Evolutionary conservation across 2,329 filamentous ascomycete species (phyloP).

Genomic region (Fusarium nurragi): DNA sequence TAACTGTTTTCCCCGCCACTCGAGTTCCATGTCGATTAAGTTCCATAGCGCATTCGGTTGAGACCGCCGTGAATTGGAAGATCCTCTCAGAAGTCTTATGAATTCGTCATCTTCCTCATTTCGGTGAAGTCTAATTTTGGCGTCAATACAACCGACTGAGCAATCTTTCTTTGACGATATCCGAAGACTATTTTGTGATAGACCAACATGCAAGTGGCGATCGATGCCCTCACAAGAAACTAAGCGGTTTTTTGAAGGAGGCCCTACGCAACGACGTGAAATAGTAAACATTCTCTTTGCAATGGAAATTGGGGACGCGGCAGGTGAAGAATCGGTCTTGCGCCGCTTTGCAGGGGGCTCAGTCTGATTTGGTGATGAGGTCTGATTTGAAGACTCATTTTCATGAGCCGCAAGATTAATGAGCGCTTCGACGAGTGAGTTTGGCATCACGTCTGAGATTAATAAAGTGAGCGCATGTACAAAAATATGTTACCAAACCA

Average conservation of each 20-base stretch:
- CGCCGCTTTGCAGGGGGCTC: conserved; percentile 47
- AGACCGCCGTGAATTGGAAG: neutral
- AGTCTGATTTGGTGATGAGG: conserved; percentile 9
- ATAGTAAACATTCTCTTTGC: conserved; percentile 41
- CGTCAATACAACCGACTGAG: neutral
- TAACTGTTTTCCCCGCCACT: conserved; percentile 41
- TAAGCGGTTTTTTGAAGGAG: conserved; percentile 2
- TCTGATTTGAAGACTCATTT: conserved; percentile 4
- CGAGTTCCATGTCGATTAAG: conserved; percentile 45
- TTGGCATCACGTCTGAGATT: conserved; percentile 41
- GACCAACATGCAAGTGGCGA: conserved; percentile 32
- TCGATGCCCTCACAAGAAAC: conserved; percentile 34
- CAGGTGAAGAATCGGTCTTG: conserved; percentile 36
- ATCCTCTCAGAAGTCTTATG: neutral
- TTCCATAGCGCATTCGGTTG: conserved; percentile 51
- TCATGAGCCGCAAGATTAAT: conserved; percentile 32
- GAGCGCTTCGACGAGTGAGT: conserved; percentile 37
- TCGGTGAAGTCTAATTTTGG: conserved; percentile 36
- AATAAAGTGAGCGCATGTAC: neutral
- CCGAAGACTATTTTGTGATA: conserved; percentile 16
- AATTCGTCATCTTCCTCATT: conserved; percentile 36
- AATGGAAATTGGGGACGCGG: conserved; percentile 40
- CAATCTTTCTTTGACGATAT: conserved; percentile 28
- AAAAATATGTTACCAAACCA: neutral
- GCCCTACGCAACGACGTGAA: conserved; percentile 39